A percentile compares a stretch with the other conserved stretches of the same genome.
These are phyloP conservation scores for Amylostereum areolatum DNA, from an alignment of 1,284 basidiomycete species.

Conservation along the genomic window DNA sequence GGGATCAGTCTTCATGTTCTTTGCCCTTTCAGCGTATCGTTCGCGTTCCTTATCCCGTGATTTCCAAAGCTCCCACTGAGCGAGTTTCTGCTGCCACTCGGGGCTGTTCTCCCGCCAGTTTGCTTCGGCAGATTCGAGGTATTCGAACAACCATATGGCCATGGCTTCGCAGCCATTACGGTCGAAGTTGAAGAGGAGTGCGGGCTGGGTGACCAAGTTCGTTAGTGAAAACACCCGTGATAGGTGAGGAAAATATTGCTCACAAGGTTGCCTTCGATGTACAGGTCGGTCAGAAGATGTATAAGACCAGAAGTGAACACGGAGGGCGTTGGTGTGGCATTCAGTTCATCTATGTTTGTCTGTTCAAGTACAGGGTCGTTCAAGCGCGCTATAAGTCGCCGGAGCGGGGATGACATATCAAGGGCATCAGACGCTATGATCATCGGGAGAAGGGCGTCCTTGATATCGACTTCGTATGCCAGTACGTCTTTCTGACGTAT, in stretches of 20 bases:
- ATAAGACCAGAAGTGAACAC: slow-evolving; percentile 39
- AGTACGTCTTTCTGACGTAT: slow-evolving; percentile 56
- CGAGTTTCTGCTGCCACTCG: slow-evolving; percentile 46
- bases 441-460: slow-evolving; percentile 34
- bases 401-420: slow-evolving; percentile 28
- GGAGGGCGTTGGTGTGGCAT: slow-evolving; percentile 23
- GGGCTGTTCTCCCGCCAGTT: slow-evolving; percentile 42
- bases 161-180: slow-evolving; percentile 53
- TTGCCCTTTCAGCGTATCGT: slow-evolving; percentile 29
- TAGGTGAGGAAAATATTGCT: slow-evolving; percentile 15
- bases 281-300: slow-evolving; percentile 48
- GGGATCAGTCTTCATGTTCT: slow-evolving; percentile 33
- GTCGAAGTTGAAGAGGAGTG: slow-evolving; percentile 63
- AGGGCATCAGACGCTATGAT: slow-evolving; percentile 31
- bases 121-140: slow-evolving; percentile 37
- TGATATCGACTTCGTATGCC: slow-evolving; percentile 48
- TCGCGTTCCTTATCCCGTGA: slow-evolving; percentile 37
- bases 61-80: slow-evolving; percentile 47
- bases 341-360: slow-evolving; percentile 18
- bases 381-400: slow-evolving; percentile 34
- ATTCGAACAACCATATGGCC: slow-evolving; percentile 30
- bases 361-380: slow-evolving; percentile 29
- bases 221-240: no score
- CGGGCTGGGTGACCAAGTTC: slow-evolving; percentile 36
- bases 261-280: slow-evolving; percentile 45